These are phyloP conservation scores for Flaveria trinervia DNA, from an alignment of 129 eudicot genomes.

Conservation along the genomic window DNA sequence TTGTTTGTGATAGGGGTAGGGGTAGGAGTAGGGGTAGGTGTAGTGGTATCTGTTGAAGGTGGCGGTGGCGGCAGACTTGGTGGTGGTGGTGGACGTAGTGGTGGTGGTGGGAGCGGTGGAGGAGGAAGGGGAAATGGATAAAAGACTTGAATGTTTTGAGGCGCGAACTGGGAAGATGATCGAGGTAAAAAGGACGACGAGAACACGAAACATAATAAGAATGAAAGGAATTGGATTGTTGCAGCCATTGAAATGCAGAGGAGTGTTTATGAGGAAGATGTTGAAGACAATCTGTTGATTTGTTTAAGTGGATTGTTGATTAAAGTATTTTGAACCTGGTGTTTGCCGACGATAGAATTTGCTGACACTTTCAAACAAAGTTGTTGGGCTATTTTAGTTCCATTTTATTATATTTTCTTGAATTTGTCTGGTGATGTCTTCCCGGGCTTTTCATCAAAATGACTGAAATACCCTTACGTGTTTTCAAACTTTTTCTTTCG, in stretches of 20 bases:
- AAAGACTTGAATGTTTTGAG: constrained; percentile 40
- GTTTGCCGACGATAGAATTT: constrained; percentile 15
- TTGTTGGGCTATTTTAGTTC: constrained; percentile 28
- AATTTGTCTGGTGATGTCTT: constrained; percentile 26
- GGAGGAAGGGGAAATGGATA: constrained; percentile 35
- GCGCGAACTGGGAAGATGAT: constrained; percentile 28
- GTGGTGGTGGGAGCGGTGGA: constrained; percentile 21
- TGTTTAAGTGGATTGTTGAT: constrained; percentile 27
- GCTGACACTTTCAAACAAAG: constrained; percentile 38
- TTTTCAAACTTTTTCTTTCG: not conserved
- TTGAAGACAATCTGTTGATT: constrained; percentile 14
- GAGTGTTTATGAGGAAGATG: constrained; percentile 25
- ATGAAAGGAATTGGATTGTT: constrained; percentile 13
- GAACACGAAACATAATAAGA: constrained; percentile 17
- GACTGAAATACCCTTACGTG: constrained; percentile 12
- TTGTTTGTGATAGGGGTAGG: not conserved
- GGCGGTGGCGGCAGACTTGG: constrained; percentile 31
- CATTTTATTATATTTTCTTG: constrained; percentile 25
- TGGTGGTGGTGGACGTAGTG: constrained; percentile 24
- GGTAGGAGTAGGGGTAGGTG: constrained; percentile 13
- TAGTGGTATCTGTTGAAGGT: not conserved
- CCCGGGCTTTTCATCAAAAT: not conserved
- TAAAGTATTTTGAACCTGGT: constrained; percentile 26
- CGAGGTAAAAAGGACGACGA: constrained; percentile 15
- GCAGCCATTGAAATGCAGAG: constrained; percentile 26